Base-by-base conservation (phyloP, 2,329 filamentous ascomycete species). In the Metarhizium guizhouense region DNA sequence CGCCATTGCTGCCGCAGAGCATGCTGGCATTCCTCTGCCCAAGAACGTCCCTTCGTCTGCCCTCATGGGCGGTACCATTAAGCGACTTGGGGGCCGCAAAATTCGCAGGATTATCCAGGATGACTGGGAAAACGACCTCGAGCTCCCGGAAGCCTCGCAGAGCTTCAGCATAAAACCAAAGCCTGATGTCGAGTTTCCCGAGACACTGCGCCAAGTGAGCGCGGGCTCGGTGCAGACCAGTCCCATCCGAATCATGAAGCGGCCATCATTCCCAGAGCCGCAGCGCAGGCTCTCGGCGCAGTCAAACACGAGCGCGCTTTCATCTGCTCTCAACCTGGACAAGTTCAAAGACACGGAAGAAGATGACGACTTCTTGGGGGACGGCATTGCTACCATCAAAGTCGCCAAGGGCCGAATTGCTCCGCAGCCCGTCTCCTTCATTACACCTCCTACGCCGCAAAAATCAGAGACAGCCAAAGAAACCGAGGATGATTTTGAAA, bases 11-110 rank as follows among this genome's bases (percentile, higher is more conserved):
- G 88, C 90, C 6, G 93, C 92, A 38, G 88, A 90, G 65, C 86
- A 85, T 68, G 92, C 91, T 30, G 94, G 94, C 62, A 96, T 99
- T 60, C 93, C 94, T 6, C 83, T 97, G 55, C 94, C 94, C 32
- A 77, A 83, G 53, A 92, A 92, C 67, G 84, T 97, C 36, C 91
- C 93, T 1, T 84, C 88, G 34, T 96, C 93, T 20, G 94, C 94
- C 34, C 76, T 99, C 47, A 82, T 94, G 68, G 93, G 93, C 54
- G 94, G 94, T 53, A 93, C 91, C 10, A 97, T 97, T 67, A 95
- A 95, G 74, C 81, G 92, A 62, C 78, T 97, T 38, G 92, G 92
- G 52, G 84, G 84, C 57, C 81, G 83, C 62, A 90, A 86, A 64
- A 78, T 87, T 20, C 86, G 84, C 65, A 87, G 83, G 65, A 83